Base-by-base conservation (phyloP, 164 flowering plant genomes). In the Magnolia changhungtana region DNA sequence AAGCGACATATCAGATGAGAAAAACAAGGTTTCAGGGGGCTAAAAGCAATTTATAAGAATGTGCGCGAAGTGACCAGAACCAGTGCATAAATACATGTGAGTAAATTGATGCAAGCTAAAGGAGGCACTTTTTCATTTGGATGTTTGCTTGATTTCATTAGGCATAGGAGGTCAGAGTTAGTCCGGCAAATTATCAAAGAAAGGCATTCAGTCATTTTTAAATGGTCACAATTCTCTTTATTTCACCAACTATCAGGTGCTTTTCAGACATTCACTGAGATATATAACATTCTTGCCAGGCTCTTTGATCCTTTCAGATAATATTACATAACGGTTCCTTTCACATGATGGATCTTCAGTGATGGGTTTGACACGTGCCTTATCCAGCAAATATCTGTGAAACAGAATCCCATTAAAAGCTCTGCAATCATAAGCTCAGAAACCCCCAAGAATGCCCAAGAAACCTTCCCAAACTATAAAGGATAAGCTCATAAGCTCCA, bases 291-390 rank as follows among this genome's bases (percentile, higher is more conserved):
- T 51, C 84, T 83, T 82, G 93, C 99, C 98, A 71, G 86, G 66
- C 85, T 79, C 84, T 74, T 87, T 84, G 71, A 96, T 81, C 73
- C 50, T 88, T 74, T 92, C 99, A 21, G 98, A 96, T 59, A 96
- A 84, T 74, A 96, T 82, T 82, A 94, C 61, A 75, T 82, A 89
- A 63, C 98, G 95, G 74, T 76, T 88, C 74, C 87, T 88, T 58
- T 90, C 90, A 74, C 86, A 84, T 10, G 92, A 82, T 72, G 99
- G 98, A 72, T 96, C 99, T 83, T 94, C 95, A 21, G 87, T 84
- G 55, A 96, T 81, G 18, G 97, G 98, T 76, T 94, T 96, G 63
- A 93, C 74, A 14, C 98, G 95, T 2, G 98, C 83, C 86, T 82
- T 94, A 78, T 96, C 92, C 58, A 96, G 86, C 87, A 96, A 78